Percentiles rank a stretch among this genome's conserved stretches.
phyloP scores from a whole-genome alignment of 2,329 filamentous ascomycete species.

The Fusarium duplospermum region DNA sequence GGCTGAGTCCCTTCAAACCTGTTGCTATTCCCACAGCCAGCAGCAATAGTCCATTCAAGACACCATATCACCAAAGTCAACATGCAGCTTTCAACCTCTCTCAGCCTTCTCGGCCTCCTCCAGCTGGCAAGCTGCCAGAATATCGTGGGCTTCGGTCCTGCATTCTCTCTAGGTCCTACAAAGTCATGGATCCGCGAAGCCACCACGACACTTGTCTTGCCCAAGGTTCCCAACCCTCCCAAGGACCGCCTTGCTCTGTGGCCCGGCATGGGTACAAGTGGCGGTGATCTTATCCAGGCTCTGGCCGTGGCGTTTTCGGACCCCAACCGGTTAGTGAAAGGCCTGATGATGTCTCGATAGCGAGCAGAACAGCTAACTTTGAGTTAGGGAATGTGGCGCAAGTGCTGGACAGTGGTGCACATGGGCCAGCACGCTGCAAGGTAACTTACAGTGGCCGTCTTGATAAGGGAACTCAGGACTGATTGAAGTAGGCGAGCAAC shows the following conservation, averaged over 20 bases:
- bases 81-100: slow-evolving; percentile 3
- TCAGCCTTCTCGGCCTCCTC: slow-evolving; percentile 9
- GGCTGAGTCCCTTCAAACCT: not conserved
- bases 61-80: not conserved
- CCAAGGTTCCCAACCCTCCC: slow-evolving; percentile 15
- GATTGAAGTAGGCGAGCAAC: slow-evolving; percentile 5
- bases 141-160: slow-evolving; percentile 19
- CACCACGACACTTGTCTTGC: slow-evolving; percentile 24
- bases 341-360: rapidly evolving
- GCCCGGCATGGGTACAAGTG: slow-evolving; percentile 31
- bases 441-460: not conserved
- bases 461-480: not conserved
- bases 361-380: not conserved
- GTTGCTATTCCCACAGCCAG: not conserved
- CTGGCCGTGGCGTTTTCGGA: slow-evolving; percentile 29
- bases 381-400: slow-evolving; percentile 21
- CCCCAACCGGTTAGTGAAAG: slow-evolving; percentile 1
- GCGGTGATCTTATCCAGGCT: slow-evolving; percentile 28
- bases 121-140: not conserved
- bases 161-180: slow-evolving; percentile 28
- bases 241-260: slow-evolving; percentile 28
- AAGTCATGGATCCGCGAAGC: slow-evolving; percentile 32
- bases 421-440: slow-evolving; percentile 30
- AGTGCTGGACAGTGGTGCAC: slow-evolving; percentile 30
- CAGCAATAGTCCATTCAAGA: not conserved